Conservation (phyloP, 805 yeast species). For the Kodamaea kaohsiungensis region DNA sequence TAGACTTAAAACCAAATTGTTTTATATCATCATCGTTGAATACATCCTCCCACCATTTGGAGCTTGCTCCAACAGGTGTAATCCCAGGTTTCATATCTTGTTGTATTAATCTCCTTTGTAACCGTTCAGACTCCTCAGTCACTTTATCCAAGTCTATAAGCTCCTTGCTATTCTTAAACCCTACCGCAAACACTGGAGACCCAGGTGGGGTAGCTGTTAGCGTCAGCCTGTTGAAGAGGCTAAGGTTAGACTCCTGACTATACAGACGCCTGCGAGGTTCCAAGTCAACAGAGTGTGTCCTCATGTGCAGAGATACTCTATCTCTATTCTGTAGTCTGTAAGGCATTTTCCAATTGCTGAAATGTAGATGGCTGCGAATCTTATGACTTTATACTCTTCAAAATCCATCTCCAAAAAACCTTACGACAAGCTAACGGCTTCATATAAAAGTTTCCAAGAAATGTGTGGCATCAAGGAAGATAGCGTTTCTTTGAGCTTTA, state of each 20-base stretch:
- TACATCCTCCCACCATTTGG: constrained; percentile 6
- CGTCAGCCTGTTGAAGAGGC: background rate
- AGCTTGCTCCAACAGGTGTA: background rate
- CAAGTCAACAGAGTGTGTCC: constrained; percentile 6
- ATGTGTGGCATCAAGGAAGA: background rate
- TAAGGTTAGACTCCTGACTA: constrained; percentile 1
- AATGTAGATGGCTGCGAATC: constrained; percentile 1
- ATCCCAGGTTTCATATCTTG: background rate
- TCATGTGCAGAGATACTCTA: background rate
- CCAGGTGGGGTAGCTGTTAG: background rate
- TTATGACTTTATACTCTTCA: background rate
- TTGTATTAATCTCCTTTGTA: constrained; percentile 2
- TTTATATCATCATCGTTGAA: background rate
- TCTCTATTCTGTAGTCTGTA: background rate
- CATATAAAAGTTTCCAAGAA: background rate
- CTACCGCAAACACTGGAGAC: background rate
- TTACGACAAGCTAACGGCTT: background rate
- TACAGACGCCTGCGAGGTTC: constrained; percentile 1
- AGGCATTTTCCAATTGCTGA: background rate
- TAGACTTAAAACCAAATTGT: background rate
- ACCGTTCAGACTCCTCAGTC: background rate
- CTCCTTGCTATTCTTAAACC: background rate
- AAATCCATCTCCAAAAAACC: background rate
- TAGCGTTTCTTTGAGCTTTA: background rate
- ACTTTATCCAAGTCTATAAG: background rate